A percentile compares a stretch with the other conserved stretches of the same genome.
These are phyloP conservation scores for Aureobasidium lini DNA, from an alignment of 2,329 filamentous ascomycete genomes.

Conservation along the genomic window DNA sequence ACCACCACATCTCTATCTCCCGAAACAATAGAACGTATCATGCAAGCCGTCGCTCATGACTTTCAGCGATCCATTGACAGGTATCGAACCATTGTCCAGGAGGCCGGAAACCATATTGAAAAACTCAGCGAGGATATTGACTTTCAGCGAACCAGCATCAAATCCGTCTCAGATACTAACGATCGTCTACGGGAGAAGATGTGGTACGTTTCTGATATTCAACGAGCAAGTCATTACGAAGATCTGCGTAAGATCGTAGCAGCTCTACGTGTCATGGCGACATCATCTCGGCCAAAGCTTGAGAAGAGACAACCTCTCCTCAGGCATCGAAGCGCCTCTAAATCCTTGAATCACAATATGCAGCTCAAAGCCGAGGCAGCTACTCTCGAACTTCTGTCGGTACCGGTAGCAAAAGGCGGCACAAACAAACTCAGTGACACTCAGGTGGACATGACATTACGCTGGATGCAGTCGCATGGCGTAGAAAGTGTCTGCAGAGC, in stretches of 20 bases:
- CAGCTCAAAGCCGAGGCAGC: conserved; percentile 77
- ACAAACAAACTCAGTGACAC: conserved; percentile 96
- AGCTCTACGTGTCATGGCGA: conserved; percentile 85
- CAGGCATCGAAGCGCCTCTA: conserved; percentile 36
- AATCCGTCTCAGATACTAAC: conserved; percentile 28
- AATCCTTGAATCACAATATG: conserved; percentile 47
- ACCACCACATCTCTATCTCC: conserved; percentile 43
- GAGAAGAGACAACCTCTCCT: conserved; percentile 31
- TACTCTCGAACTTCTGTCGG: conserved; percentile 79
- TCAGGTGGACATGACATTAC: conserved; percentile 74
- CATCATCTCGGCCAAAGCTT: conserved; percentile 37
- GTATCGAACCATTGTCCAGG: conserved; percentile 47
- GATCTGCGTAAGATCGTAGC: conserved; percentile 78
- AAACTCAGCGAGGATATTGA: conserved; percentile 79
- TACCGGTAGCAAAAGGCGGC: conserved; percentile 73
- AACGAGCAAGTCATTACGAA: conserved; percentile 81
- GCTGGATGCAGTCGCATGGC: conserved; percentile 73
- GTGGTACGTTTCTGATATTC: conserved; percentile 96
- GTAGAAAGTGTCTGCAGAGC: conserved; percentile 93
- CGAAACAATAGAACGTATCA: conserved; percentile 57
- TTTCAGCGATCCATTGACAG: conserved; percentile 8
- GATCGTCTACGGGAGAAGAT: conserved; percentile 85
- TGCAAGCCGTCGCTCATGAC: conserved; percentile 67
- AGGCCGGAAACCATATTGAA: conserved; percentile 72
- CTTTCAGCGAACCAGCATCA: conserved; percentile 58